Base-by-base conservation (phyloP, 805 yeast species). In the Debaryomyces castellii region DNA sequence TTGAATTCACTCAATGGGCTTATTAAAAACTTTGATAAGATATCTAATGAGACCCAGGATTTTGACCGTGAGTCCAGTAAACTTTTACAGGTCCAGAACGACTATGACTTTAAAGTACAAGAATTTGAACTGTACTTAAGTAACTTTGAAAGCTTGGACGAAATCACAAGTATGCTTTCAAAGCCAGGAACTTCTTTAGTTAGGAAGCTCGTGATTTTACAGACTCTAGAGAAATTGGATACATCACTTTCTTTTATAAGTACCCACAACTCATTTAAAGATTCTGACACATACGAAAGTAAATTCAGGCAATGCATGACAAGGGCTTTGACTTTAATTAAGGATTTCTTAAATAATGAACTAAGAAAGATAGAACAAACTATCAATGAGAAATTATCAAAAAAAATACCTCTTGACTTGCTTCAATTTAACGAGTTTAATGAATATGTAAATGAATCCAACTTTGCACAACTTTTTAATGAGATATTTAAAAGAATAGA, bases 241-340 rank as follows among this genome's bases (percentile, higher is more conserved):
- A 68, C 65, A 12, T 88, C 95, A 28, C 64, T 91, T 32, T 65
- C 57, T 2, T 91, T 88, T 59, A 48, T 62, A 4, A 70, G 74
- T 7, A 64, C 67, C 2, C 82, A 82, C 46, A 49, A 58, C 4
- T 49, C 59, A 8, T 85, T 86, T 57, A 82, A 80, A 57, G 96
- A 90, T 44, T 70, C 80, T 9, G 92, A 83, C 22, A 58, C 80
- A 1, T 89, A 87, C 60, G 77, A 76, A 40, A 80, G 82, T 51
- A 77, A 91, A 47, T 89, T 88, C 66, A 80, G 87, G 50, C 95
- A 88, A 55, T 88, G 96, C 57, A 74, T 89, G 76, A 82, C 91
- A 1, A 76, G 96, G 47, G 84, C 95, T 1, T 73, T 89, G 39
- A 82, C 94, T 0, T 69, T 92, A 48, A 79, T 89, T 12, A 77